Base-by-base conservation (phyloP, 1,284 basidiomycete genomes). In the Melampsora larici-populina region DNA sequence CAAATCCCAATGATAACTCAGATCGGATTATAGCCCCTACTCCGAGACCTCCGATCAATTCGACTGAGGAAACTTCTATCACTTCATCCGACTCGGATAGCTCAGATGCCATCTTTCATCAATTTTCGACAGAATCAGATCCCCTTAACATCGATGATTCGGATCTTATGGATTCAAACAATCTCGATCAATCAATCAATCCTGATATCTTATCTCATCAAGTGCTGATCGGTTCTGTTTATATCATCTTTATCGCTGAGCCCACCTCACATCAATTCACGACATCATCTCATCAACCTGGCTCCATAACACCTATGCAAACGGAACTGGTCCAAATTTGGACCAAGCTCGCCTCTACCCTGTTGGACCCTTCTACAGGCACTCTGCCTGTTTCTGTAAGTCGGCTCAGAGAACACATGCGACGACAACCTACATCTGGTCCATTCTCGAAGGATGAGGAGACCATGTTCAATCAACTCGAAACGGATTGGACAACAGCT, bases 401-500 rank as follows among this genome's bases (percentile, higher is more conserved):
- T 24, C 73, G 66, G 9, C 65, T 76, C 11, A 58, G 73, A 31
- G 43, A 46, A 17, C 21, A 63, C 40, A 18, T 77, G 17, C 48
- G 29, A 31, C 17, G 26, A 40, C 36, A 55, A 8, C 18, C 66
- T 48, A 36, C 43, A 40, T 31, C 64, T 1, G 49, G 21, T 31
- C 68, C 46, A 48, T 51, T 17, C 6, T 51, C 29, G 13, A 31
- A 43, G 6, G 26, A 55, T 2, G 36, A 68, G 21, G 36, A 48
- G 7, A 43, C 33, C 29, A 21, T 29, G n/a, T 43, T 60, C 36
- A 36, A 13, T 29, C 13, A 18, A 15, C 18, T 76, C 29, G 74
- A 76, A 48, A 48, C 46, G 6, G 60, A 76, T 9, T 76, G 74
- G 74, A 76, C 74, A 29, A 48, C 48, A 33, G 66, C 74, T 46